Base-by-base conservation (phyloP, 129 eudicot species). In the Lactuca sativa region DNA sequence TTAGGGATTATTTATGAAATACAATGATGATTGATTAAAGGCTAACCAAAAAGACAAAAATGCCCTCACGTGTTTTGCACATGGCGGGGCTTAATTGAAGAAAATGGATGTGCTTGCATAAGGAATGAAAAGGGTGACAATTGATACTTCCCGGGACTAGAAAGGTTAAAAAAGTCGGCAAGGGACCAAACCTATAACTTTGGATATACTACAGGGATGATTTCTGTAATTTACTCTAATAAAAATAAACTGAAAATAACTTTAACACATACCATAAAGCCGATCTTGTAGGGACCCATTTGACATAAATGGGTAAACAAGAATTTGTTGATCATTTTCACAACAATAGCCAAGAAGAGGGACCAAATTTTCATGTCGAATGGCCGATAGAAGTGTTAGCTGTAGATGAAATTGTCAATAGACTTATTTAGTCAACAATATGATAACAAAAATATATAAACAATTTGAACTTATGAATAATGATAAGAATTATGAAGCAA, bases 211-310 rank as follows among this genome's bases (percentile, higher is more conserved):
- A 9, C 2, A 43, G 9, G 48, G 49, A 43, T 12, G 3, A 43
- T 43, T 43, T 43, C 2, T 43, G 13, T 9, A 8, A 43, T 43
- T 43, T 8, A 43, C 13, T 8, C 49, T 43, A 43, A 43, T 43
- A 8, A 43, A 66, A 3, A 72, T 33, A 55, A 72, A 44, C 31
- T 47, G 14, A 48, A 78, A 34, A 66, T 14, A 56, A 43, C 38
- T 62, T 62, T 66, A 61, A 65, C 58, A 76, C 65, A 36, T 86
- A 90, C 97, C 97, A 65, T 90, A 90, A 57, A 90, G 86, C 65
- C 97, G 91, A 84, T 90, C 97, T 72, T 90, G 97, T 76, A 90
- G 86, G 56, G 95, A 90, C 41, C 97, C 95, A 58, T 90, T 90
- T 34, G 97, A 90, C 97, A 90, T 90, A 77, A 84, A 90, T 66